Evolutionary conservation across 306 rosid genomes (phyloP).

Genomic region (Betula pendula): DNA sequence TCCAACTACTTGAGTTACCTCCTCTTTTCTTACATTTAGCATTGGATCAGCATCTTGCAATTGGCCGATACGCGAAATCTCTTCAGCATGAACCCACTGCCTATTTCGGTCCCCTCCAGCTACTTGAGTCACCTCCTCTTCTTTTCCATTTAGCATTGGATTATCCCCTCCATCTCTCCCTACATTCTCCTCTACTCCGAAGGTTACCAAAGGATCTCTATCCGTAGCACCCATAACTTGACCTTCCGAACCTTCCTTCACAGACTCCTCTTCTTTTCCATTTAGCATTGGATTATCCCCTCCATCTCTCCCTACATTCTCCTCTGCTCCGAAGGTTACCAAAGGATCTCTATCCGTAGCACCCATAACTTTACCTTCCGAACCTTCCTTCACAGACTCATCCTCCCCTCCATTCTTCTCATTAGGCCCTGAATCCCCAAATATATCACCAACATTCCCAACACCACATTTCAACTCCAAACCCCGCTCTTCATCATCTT

Average conservation of each 20-base stretch:
- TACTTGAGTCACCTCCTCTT: too few relatives aligned
- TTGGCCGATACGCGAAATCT: too few relatives aligned
- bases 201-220: conserved; percentile 11
- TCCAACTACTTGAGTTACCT: too few relatives aligned
- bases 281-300: conserved; percentile 14
- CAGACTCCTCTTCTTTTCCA: background rate
- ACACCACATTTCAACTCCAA: conserved; percentile 23
- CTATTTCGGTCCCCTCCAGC: too few relatives aligned
- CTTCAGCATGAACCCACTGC: too few relatives aligned
- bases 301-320: conserved; percentile 19
- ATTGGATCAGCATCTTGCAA: too few relatives aligned
- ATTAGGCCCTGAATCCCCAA: background rate
- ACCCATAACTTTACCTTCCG: background rate
- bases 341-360: conserved; percentile 13
- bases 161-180: conserved; percentile 28
- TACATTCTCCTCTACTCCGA: background rate
- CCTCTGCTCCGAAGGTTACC: background rate
- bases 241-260: background rate
- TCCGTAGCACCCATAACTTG: background rate
- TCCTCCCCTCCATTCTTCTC: background rate
- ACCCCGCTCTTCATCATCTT: conserved; percentile 22
- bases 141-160: too few relatives aligned
- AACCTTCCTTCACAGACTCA: conserved; percentile 9
- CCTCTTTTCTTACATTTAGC: too few relatives aligned
- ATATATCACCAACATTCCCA: conserved; percentile 3